Percentiles rank a stretch among this genome's conserved stretches.
Evolutionary conservation across 345 rosid genomes (phyloP).

Genomic region (Sapria himalayana): DNA sequence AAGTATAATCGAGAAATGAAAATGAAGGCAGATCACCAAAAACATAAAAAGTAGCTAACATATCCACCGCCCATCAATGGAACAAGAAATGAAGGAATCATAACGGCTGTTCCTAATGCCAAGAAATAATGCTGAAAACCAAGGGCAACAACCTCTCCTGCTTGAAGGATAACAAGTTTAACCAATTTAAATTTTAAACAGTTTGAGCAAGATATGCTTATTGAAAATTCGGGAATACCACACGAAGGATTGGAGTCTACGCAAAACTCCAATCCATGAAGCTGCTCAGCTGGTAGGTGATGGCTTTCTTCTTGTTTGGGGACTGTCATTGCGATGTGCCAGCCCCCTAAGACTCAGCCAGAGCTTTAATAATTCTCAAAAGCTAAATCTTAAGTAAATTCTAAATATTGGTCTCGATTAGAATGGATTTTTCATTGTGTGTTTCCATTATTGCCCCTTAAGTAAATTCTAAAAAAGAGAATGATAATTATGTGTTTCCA

Average conservation of each 20-base stretch:
- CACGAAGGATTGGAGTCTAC: constrained; percentile 97
- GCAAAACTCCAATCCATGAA: constrained; percentile 94
- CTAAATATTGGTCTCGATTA: no score
- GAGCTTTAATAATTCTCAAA: no score
- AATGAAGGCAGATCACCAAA: not conserved
- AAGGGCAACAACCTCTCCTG: constrained; percentile 88
- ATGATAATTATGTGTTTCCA: no score
- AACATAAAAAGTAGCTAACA: constrained; percentile 22
- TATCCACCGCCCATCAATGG: constrained; percentile 89
- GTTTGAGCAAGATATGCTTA: not conserved
- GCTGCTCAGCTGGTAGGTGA: constrained; percentile 92
- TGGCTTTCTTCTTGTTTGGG: constrained; percentile 77
- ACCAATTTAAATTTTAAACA: not conserved
- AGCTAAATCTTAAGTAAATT: no score
- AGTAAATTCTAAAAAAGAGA: no score
- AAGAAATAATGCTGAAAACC: constrained; percentile 91
- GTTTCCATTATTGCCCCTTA: no score
- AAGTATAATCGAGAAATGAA: not conserved
- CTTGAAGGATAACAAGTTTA: not conserved
- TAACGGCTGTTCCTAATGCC: constrained; percentile 93
- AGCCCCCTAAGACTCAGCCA: no score
- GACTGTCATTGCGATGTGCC: constrained; percentile 63
- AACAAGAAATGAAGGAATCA: constrained; percentile 96
- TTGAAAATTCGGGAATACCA: constrained; percentile 29
- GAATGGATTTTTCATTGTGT: no score